These are phyloP conservation scores for Dictyostelium firmibasis DNA, from an alignment of 78 protist species.

Conservation along the genomic window DNA sequence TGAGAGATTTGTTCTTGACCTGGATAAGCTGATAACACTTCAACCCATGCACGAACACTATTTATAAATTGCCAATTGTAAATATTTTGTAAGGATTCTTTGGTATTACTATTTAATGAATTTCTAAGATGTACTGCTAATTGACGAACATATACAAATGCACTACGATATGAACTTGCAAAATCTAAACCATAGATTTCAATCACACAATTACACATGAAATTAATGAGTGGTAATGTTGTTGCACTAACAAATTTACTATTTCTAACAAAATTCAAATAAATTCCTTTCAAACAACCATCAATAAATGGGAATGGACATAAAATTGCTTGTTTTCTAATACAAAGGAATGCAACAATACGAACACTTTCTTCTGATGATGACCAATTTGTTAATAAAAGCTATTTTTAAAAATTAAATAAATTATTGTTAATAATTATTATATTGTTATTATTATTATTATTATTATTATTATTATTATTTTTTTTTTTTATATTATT, in stretches of 20 bases:
- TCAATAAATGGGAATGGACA: slow-evolving; percentile 86
- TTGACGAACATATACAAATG: slow-evolving; percentile 94
- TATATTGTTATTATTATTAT: background rate
- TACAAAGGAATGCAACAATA: slow-evolving; percentile 65
- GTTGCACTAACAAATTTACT: background rate
- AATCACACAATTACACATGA: slow-evolving; percentile 86
- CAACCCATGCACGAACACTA: slow-evolving; percentile 88
- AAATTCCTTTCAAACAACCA: slow-evolving; percentile 81
- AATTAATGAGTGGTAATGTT: slow-evolving; percentile 30
- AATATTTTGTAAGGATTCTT: slow-evolving; percentile 50
- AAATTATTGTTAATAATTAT: background rate
- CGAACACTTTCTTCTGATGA: slow-evolving; percentile 61
- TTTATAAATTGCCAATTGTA: slow-evolving; percentile 95
- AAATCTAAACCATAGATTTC: slow-evolving; percentile 85
- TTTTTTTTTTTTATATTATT: too few relatives aligned
- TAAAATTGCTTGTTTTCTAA: slow-evolving; percentile 62
- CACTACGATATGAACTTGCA: slow-evolving; percentile 87
- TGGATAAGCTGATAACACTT: slow-evolving; percentile 70
- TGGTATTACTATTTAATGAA: slow-evolving; percentile 43
- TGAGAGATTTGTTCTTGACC: slow-evolving; percentile 30
- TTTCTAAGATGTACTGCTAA: slow-evolving; percentile 92
- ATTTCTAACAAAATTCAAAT: slow-evolving; percentile 84
- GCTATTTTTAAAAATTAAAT: background rate
- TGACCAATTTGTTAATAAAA: slow-evolving; percentile 60
- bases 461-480: too few relatives aligned